phyloP scores from a whole-genome alignment of 139 green algal genomes.

The Coelastrella sp. region DNA sequence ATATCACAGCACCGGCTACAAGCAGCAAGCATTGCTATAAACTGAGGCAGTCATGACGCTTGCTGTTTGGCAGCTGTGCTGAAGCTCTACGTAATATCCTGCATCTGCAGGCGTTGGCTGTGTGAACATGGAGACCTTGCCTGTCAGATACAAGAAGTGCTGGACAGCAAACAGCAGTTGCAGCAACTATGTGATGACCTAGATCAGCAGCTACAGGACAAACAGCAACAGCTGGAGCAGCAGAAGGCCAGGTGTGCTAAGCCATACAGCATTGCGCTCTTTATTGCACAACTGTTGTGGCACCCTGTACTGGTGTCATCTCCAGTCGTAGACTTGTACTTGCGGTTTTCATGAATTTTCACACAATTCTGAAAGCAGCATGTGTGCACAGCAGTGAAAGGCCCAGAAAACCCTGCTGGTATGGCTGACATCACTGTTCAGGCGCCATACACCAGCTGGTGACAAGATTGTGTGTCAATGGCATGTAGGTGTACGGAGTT shows the following conservation, averaged over 20 bases:
- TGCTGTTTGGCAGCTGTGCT: background rate
- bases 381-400: too few species aligned
- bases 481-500: constrained; percentile 17
- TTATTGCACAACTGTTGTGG: background rate
- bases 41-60: background rate
- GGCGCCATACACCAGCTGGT: background rate
- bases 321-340: too few species aligned
- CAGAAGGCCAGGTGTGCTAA: background rate
- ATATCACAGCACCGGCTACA: background rate
- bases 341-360: too few species aligned
- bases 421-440: background rate
- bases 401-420: background rate
- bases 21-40: too few species aligned
- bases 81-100: too few species aligned
- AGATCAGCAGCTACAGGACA: background rate
- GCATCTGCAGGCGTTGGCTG: constrained; percentile 34
- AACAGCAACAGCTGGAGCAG: constrained; percentile 24
- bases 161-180: constrained; percentile 18
- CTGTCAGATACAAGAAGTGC: background rate
- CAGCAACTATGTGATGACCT: background rate
- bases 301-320: too few species aligned
- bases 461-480: background rate
- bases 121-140: constrained; percentile 36
- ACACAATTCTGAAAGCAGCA: too few species aligned
- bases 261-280: background rate